Base-by-base conservation (phyloP, 2,329 filamentous ascomycete genomes). In the Herpotrichia juniperi region DNA sequence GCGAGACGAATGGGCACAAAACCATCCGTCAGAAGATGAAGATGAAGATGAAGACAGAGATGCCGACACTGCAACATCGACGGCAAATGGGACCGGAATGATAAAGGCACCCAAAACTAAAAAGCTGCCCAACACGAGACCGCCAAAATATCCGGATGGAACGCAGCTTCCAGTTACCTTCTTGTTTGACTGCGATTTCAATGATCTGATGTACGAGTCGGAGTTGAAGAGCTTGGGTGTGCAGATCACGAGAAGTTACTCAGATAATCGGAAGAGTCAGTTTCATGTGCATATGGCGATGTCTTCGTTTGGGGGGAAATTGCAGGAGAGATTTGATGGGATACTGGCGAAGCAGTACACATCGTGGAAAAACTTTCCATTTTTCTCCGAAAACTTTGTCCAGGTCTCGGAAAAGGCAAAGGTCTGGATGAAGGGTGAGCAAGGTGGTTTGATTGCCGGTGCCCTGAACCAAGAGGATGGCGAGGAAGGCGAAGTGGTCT, bases 101-200 rank as follows among this genome's bases (percentile, higher is more conserved):
- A n/a, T n/a, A n/a, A n/a, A n/a, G n/a, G 28, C 28, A 8, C 9
- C n/a, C n/a, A 31, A 30, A 30, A 17, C 14, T 19, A 3, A 31
- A 31, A 24, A 19, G 11, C 14, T 25, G 25, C 9, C 9, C 12
- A 30, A 7, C 8, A 11, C 37, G 3, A 24, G 25, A n/a, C 37
- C 37, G 8, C 37, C 37, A 25, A 40, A 40, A 21, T 40, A 40
- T 40, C 37, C 37, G 7, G 24, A 28, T 19, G 75, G 80, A 3
- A 77, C 80, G 43, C 83, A 86, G 50, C 82, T 96, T 0, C 92
- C 93, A 1, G 78, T 97, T 19, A 85, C 90, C 0, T 78, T 99
- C 59, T 81, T 99, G 53, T 78, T 99, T 57, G 94, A 99, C 77
- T 97, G 93, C 75, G 87, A 90, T 60, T 99, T 96, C 71, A 93